Percentiles rank a stretch among this genome's conserved stretches.
These are phyloP conservation scores for Diaporthe amygdali DNA, from an alignment of 2,329 filamentous ascomycete species.

Conservation along the genomic window DNA sequence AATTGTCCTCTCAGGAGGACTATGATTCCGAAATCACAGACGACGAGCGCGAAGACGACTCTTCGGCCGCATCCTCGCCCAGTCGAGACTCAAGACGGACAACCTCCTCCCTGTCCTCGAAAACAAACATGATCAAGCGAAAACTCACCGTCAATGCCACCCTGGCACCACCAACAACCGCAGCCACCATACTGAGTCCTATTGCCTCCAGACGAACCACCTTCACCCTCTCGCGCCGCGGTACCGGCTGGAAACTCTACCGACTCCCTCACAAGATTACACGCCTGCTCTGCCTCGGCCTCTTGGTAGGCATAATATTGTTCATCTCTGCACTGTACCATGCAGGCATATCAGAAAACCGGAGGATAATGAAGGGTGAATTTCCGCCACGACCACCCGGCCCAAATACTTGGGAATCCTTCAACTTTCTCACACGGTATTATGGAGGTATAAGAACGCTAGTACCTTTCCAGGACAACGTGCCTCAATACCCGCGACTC, in stretches of 20 bases:
- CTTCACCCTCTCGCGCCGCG: conserved; percentile 36
- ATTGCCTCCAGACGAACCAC: conserved; percentile 40
- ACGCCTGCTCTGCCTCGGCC: conserved; percentile 76
- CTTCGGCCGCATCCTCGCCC: conserved; percentile 45
- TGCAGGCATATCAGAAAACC: conserved; percentile 74
- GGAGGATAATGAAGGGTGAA: conserved; percentile 59
- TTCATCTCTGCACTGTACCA: conserved; percentile 79
- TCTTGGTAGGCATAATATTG: conserved; percentile 72
- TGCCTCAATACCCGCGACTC: conserved; percentile 79
- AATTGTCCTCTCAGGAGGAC: conserved; percentile 53
- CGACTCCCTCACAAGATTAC: conserved; percentile 75
- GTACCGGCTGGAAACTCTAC: conserved; percentile 52
- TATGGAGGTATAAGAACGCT: conserved; percentile 85
- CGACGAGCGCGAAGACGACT: conserved; percentile 42
- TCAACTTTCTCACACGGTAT: conserved; percentile 85
- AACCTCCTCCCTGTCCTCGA: conserved; percentile 48
- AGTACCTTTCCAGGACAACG: conserved; percentile 67
- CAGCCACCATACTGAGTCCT: conserved; percentile 20
- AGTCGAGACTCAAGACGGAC: conserved; percentile 60
- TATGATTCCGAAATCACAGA: conserved; percentile 50
- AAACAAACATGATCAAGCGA: conserved; percentile 46
- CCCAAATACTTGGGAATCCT: conserved; percentile 81
- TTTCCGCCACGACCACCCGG: conserved; percentile 65
- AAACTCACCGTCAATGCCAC: conserved; percentile 25
- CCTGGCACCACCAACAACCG: conserved; percentile 17